Evolutionary conservation across 139 green algal species (phyloP).

Genomic region (Chlamydomonas eustigma): DNA sequence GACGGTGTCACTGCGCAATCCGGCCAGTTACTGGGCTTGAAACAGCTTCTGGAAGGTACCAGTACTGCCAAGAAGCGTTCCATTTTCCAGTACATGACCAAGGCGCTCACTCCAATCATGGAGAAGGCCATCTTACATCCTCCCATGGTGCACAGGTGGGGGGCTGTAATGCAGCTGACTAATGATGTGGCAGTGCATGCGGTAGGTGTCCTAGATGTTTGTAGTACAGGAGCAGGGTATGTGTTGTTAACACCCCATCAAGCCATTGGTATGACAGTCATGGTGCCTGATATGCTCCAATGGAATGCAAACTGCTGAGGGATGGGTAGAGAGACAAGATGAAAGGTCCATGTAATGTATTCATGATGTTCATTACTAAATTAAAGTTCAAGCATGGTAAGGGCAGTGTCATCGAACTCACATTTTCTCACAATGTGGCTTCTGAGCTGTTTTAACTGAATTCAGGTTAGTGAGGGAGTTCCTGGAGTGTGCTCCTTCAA

Average conservation of each 20-base stretch:
- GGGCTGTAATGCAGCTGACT: background rate
- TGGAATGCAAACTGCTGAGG: too few species aligned
- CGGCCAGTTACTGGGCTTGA: slow-evolving; percentile 26
- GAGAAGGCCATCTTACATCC: slow-evolving; percentile 87
- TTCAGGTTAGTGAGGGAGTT: slow-evolving; percentile 77
- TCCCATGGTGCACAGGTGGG: slow-evolving; percentile 64
- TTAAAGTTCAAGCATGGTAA: too few species aligned
- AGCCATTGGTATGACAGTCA: too few species aligned
- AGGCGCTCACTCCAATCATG: slow-evolving; percentile 57
- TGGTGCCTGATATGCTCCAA: too few species aligned
- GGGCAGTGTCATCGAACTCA: too few species aligned
- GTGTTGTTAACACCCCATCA: too few species aligned
- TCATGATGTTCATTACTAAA: too few species aligned
- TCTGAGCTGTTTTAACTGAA: too few species aligned
- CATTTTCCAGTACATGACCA: slow-evolving; percentile 62
- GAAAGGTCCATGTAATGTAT: too few species aligned
- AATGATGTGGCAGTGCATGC: background rate
- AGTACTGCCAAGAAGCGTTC: slow-evolving; percentile 44
- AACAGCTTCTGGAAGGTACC: slow-evolving; percentile 43
- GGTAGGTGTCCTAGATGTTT: background rate
- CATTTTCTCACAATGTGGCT: too few species aligned
- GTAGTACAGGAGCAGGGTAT: too few species aligned
- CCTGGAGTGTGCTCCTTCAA: slow-evolving; percentile 55
- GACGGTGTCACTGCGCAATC: slow-evolving; percentile 33
- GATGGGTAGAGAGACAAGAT: too few species aligned